Evolutionary conservation across 805 yeast genomes (phyloP).

Genomic region (Saturnispora zaruensis): DNA sequence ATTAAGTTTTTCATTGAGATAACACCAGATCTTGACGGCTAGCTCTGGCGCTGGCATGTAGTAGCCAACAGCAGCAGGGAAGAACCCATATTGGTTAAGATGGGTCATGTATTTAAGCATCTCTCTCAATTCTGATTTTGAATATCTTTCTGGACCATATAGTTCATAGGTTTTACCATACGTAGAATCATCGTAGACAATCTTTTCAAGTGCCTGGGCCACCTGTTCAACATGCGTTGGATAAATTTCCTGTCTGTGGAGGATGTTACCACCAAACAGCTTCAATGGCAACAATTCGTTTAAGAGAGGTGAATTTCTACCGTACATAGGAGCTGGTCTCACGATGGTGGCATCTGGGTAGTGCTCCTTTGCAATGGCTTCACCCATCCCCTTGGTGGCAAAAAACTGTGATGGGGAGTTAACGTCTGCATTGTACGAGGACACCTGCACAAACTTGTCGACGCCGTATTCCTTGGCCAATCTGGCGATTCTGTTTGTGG

Average conservation of each 20-base stretch:
- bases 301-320: constrained; percentile 63
- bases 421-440: constrained; percentile 67
- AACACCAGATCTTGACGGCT: constrained; percentile 23
- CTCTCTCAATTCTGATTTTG: constrained; percentile 56
- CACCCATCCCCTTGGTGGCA: constrained; percentile 75
- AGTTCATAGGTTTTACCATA: constrained; percentile 69
- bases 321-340: constrained; percentile 76
- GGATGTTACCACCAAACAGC: constrained; percentile 56
- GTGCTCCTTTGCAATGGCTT: constrained; percentile 56
- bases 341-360: constrained; percentile 75
- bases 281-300: constrained; percentile 49
- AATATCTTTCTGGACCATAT: constrained; percentile 58
- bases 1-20: constrained; percentile 38
- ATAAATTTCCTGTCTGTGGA: constrained; percentile 53
- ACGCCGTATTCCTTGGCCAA: constrained; percentile 63
- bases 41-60: constrained; percentile 35
- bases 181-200: constrained; percentile 76
- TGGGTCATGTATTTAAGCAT: constrained; percentile 47
- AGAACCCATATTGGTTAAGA: constrained; percentile 29
- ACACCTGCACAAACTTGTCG: constrained; percentile 69
- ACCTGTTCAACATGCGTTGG: constrained; percentile 78
- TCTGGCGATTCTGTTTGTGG: constrained; percentile 66
- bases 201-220: constrained; percentile 67
- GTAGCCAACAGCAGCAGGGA: constrained; percentile 31
- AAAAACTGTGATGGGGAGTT: constrained; percentile 60